A percentile compares a stretch with the other conserved stretches of the same genome.
Evolutionary conservation across 1,284 basidiomycete species (phyloP).

Genomic region (Heterobasidion occidentale): DNA sequence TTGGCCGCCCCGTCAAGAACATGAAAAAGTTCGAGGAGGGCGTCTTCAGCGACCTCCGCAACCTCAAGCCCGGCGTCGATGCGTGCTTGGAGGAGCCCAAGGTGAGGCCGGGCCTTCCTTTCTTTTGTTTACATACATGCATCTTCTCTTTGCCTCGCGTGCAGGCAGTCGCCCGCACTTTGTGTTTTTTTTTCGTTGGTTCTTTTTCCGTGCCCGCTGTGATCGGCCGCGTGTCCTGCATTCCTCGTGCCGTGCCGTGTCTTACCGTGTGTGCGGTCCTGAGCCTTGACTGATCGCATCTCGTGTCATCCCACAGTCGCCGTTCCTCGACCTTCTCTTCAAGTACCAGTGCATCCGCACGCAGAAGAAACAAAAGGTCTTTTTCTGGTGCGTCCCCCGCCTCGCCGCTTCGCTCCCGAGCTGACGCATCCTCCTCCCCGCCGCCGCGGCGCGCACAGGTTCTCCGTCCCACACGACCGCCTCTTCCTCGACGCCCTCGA

Average conservation of each 20-base stretch:
- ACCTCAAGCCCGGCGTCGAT: conserved; percentile 86
- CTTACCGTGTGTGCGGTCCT: not conserved
- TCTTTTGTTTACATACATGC: not conserved
- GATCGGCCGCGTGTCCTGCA: not conserved
- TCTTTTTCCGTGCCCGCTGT: not conserved
- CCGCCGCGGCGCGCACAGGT: conserved; percentile 30
- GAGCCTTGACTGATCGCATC: not conserved
- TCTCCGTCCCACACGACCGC: conserved; percentile 87
- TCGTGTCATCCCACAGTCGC: conserved; percentile 43
- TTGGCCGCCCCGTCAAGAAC: conserved; percentile 72
- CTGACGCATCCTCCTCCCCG: not conserved
- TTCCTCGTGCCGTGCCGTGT: not conserved
- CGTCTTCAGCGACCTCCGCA: conserved; percentile 84
- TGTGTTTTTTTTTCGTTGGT: not conserved
- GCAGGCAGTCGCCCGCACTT: no score
- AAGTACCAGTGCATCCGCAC: conserved; percentile 93
- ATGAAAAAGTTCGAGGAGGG: conserved; percentile 94
- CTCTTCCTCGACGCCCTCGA: conserved; percentile 91
- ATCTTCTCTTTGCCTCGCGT: not conserved
- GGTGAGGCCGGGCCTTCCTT: conserved; percentile 33
- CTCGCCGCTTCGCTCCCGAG: not conserved
- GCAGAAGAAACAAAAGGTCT: conserved; percentile 94
- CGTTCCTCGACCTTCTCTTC: conserved; percentile 88
- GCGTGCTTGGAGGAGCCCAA: conserved; percentile 90
- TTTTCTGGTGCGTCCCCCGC: conserved; percentile 65